A percentile compares a stretch with the other conserved stretches of the same genome.
Evolutionary conservation across 2,329 filamentous ascomycete species (phyloP).

Genomic region (Dendrostoma leiphaemia): DNA sequence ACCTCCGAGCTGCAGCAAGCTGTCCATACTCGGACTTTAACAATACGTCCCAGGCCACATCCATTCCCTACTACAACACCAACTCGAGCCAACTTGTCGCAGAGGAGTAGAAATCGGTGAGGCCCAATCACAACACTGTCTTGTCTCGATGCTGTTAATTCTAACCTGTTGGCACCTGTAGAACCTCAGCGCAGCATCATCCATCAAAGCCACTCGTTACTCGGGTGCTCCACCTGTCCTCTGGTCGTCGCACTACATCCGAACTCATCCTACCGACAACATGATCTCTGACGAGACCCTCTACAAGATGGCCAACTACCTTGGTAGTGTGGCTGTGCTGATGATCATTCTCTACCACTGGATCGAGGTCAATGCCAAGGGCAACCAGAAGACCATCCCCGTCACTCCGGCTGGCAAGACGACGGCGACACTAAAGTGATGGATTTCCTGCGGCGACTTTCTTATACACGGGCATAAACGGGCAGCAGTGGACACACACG

Average conservation of each 20-base stretch:
- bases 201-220: neutral
- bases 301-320: conserved; percentile 88
- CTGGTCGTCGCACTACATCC: neutral
- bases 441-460: neutral
- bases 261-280: conserved; percentile 33
- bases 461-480: neutral
- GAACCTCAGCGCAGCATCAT: neutral
- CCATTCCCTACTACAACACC: neutral
- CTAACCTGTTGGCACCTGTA: neutral
- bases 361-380: conserved; percentile 83
- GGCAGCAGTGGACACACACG: neutral
- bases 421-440: conserved; percentile 13
- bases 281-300: conserved; percentile 97
- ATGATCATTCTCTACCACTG: conserved; percentile 95
- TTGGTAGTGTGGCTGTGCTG: conserved; percentile 85
- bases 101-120: neutral
- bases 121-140: neutral
- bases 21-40: conserved; percentile 27
- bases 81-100: neutral
- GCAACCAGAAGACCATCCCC: conserved; percentile 25
- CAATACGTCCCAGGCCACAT: neutral
- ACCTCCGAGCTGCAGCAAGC: neutral
- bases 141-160: neutral
- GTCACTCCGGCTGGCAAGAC: conserved; percentile 22
- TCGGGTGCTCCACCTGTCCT: neutral